Evolutionary conservation across 2,329 filamentous ascomycete genomes (phyloP).

Genomic region (Colletotrichum eremochloae): DNA sequence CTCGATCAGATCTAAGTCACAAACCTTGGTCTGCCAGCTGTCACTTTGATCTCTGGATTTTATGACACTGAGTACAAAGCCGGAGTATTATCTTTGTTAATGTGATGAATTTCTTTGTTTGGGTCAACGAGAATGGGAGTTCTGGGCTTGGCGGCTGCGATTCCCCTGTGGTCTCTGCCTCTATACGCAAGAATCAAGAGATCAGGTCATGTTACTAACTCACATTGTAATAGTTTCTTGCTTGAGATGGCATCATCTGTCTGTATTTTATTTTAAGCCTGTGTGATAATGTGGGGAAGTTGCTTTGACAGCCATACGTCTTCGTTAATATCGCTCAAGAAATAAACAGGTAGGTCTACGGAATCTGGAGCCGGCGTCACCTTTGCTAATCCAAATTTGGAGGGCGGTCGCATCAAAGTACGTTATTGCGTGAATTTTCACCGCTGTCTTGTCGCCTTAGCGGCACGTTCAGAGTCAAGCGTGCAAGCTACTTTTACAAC

Average conservation of each 20-base stretch:
- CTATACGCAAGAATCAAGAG: slow-evolving; percentile 44
- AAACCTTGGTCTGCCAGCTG: slow-evolving; percentile 42
- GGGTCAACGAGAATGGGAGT: slow-evolving; percentile 33
- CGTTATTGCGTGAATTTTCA: slow-evolving; percentile 43
- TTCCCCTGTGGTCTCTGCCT: slow-evolving; percentile 45
- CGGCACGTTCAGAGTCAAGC: neutral
- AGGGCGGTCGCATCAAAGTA: slow-evolving; percentile 29
- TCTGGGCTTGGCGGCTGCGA: slow-evolving; percentile 45
- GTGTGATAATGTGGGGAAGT: slow-evolving; percentile 11
- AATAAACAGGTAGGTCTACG: slow-evolving; percentile 1
- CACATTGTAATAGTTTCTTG: slow-evolving; percentile 47
- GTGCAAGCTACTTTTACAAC: too few species aligned
- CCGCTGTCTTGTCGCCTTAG: slow-evolving; percentile 46
- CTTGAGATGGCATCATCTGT: slow-evolving; percentile 46
- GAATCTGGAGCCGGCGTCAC: slow-evolving; percentile 18
- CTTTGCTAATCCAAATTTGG: slow-evolving; percentile 35
- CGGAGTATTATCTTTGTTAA: slow-evolving; percentile 42
- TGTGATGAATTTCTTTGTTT: slow-evolving; percentile 32
- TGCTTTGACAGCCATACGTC: slow-evolving; percentile 38
- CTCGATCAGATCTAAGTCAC: slow-evolving; percentile 41
- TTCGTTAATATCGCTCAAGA: slow-evolving; percentile 43
- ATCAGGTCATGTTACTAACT: slow-evolving; percentile 43
- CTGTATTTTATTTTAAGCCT: slow-evolving; percentile 45
- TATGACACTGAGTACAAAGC: slow-evolving; percentile 46
- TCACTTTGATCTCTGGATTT: slow-evolving; percentile 47